These are phyloP conservation scores for Russula compacta DNA, from an alignment of 768 basidiomycete genomes.

Conservation along the genomic window DNA sequence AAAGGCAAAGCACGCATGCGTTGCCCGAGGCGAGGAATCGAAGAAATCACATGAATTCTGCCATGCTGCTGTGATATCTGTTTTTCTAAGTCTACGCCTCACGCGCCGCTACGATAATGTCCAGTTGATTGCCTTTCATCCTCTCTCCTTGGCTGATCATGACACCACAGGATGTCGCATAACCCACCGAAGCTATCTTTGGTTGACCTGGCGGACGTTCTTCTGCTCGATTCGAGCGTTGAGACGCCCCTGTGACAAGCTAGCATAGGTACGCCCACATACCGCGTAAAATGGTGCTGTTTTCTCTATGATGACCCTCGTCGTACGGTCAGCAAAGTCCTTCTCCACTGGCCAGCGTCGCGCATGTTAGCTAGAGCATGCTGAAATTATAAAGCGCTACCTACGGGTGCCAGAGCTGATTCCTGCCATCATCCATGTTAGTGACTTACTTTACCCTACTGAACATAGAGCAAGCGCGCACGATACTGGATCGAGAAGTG, in stretches of 20 bases:
- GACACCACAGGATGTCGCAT: neutral
- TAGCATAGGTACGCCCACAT: neutral
- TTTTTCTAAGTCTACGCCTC: neutral
- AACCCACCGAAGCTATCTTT: neutral
- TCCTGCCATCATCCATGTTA: neutral
- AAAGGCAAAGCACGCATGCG: too few species aligned
- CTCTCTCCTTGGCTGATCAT: neutral
- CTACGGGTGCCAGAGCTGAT: conserved; percentile 10
- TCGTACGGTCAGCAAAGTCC: conserved; percentile 14
- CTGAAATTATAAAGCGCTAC: neutral
- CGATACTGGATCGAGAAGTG: neutral
- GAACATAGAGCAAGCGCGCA: neutral
- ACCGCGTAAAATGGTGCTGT: conserved; percentile 9
- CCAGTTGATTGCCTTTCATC: neutral
- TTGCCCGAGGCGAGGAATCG: neutral
- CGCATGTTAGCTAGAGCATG: neutral
- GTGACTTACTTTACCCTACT: neutral
- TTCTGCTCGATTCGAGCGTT: neutral
- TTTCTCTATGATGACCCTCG: conserved; percentile 5
- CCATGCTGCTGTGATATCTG: neutral
- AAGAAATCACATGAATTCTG: neutral
- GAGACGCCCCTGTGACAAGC: neutral
- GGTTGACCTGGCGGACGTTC: conserved; percentile 1
- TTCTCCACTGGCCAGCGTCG: neutral
- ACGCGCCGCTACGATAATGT: neutral